Percentiles rank a stretch among this genome's conserved stretches.
phyloP scores from a whole-genome alignment of 768 basidiomycete species.

The Ephemerocybe angulata region DNA sequence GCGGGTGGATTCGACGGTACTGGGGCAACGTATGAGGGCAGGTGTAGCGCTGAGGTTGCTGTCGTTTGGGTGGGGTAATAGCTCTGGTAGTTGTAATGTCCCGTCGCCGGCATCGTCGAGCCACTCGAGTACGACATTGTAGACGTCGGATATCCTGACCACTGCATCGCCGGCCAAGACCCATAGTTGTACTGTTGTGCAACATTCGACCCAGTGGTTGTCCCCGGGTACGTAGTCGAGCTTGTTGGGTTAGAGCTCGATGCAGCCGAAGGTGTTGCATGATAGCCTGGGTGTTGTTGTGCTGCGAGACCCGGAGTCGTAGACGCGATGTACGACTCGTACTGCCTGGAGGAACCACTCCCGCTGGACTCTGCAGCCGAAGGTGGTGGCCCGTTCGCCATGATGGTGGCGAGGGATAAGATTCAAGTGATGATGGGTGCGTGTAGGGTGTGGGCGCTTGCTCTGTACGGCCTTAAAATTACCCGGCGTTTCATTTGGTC shows the following conservation, averaged over 20 bases:
- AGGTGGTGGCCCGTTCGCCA: slow-evolving; percentile 40
- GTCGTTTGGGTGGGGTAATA: background rate
- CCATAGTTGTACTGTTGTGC: slow-evolving; percentile 8
- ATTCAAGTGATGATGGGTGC: no score
- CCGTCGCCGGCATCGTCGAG: background rate
- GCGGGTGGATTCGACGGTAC: background rate
- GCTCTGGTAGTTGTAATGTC: slow-evolving; percentile 1
- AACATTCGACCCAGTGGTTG: background rate
- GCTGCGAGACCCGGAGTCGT: background rate
- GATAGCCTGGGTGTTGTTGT: background rate
- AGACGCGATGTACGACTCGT: slow-evolving; percentile 18
- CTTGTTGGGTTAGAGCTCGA: background rate
- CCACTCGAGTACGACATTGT: slow-evolving; percentile 1
- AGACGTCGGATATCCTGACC: slow-evolving; percentile 6
- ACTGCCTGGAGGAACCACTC: background rate
- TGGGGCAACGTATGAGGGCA: background rate
- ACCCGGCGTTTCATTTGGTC: no score
- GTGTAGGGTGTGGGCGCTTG: no score
- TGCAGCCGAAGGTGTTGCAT: background rate
- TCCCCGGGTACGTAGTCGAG: background rate
- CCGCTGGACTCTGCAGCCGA: slow-evolving; percentile 34
- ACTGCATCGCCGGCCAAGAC: slow-evolving; percentile 8
- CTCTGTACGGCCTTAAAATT: no score
- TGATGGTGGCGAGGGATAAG: no score
- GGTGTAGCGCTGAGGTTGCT: background rate